Conservation (phyloP, 75 land plant species). For the Picea glauca region DNA sequence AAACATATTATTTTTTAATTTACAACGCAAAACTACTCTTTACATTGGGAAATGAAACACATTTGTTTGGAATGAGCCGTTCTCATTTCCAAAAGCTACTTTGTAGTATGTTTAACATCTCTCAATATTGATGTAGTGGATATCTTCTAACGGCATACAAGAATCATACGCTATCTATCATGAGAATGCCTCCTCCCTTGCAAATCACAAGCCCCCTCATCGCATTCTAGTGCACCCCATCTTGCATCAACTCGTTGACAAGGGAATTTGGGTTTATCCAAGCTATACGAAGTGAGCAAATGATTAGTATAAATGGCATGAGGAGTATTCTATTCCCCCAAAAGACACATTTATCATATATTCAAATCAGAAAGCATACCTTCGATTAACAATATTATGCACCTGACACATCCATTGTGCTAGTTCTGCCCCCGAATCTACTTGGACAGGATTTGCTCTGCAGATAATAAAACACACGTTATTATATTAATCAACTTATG, state of each 20-base stretch:
- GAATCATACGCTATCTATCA: not conserved
- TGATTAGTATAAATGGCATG: not conserved
- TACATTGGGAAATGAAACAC: too few species aligned
- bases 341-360: not conserved
- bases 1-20: too few species aligned
- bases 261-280: conserved; percentile 71
- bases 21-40: too few species aligned
- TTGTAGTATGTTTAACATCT: too few species aligned
- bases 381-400: conserved; percentile 94
- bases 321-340: not conserved
- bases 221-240: conserved; percentile 92
- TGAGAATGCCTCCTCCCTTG: conserved; percentile 27
- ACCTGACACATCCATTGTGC: conserved; percentile 90
- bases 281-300: conserved; percentile 33
- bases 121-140: too few species aligned
- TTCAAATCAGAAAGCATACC: conserved; percentile 33
- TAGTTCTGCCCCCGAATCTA: conserved; percentile 70
- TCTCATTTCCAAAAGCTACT: too few species aligned
- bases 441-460: conserved; percentile 85
- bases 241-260: conserved; percentile 86
- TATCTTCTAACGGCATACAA: too few species aligned
- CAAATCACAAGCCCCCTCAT: conserved; percentile 76
- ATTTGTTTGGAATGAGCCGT: too few species aligned
- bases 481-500: too few species aligned
- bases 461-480: conserved; percentile 1